A percentile compares a stretch with the other conserved stretches of the same genome.
These are phyloP conservation scores for Ceratocystis eucalypticola DNA, from an alignment of 2,329 filamentous ascomycete species.

Conservation along the genomic window DNA sequence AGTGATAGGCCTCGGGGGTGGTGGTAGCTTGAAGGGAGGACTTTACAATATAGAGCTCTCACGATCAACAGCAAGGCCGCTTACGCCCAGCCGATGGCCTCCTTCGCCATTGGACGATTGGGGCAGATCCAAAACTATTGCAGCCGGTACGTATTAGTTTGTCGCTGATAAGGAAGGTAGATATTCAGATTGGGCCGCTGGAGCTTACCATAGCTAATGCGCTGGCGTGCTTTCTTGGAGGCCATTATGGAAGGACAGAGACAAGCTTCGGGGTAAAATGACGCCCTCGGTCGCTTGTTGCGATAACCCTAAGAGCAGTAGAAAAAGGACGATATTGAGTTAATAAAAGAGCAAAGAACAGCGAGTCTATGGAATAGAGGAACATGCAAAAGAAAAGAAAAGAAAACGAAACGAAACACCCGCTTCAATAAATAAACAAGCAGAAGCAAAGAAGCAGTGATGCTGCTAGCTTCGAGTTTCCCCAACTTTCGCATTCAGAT, in stretches of 20 bases:
- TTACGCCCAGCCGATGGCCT: slow-evolving; percentile 86
- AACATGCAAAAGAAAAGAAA: background rate
- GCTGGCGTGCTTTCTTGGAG: slow-evolving; percentile 50
- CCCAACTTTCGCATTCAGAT: background rate
- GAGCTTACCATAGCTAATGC: slow-evolving; percentile 53
- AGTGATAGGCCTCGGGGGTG: slow-evolving; percentile 13
- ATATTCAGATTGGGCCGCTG: slow-evolving; percentile 3
- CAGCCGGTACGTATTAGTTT: too few species aligned
- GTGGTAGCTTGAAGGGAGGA: slow-evolving; percentile 19
- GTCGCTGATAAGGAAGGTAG: too few species aligned
- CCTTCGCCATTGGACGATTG: slow-evolving; percentile 53
- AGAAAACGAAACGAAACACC: background rate
- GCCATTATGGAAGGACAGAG: slow-evolving; percentile 35
- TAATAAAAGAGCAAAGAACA: background rate
- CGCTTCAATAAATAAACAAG: background rate
- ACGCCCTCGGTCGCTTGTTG: background rate
- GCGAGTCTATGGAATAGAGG: background rate
- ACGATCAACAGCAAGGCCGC: slow-evolving; percentile 78
- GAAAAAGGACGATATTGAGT: background rate
- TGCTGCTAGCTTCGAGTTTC: background rate
- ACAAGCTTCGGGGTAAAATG: background rate
- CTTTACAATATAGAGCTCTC: slow-evolving; percentile 74
- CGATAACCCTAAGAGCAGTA: background rate
- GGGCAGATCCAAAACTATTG: slow-evolving; percentile 44
- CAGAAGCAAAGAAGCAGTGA: background rate